Evolutionary conservation across 768 basidiomycete genomes (phyloP), one percentile per base, ranked within the genome.

Genomic region (Termitomyces sp.): DNA sequence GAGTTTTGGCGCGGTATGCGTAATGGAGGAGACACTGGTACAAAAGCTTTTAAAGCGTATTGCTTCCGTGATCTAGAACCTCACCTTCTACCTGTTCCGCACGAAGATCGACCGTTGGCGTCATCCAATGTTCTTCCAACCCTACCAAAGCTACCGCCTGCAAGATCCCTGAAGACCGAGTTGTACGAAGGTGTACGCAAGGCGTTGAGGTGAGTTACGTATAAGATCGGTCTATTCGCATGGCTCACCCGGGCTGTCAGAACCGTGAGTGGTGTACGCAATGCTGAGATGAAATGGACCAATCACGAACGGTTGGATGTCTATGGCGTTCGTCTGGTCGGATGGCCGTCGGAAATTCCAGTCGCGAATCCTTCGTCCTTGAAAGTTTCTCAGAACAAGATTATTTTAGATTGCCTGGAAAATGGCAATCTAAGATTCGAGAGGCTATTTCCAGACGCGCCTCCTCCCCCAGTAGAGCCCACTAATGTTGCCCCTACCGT

Each of bases 221-320:
- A 8, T 30, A n/a, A 30, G 43, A 28, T 47, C 45, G 37, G 26
- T 37, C 23, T 11, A 38, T 28, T n/a, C 12, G 3, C n/a, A 23
- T 28, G 35, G 26, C 37, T 51, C 26, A 30, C 38, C 38, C 45
- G 23, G 11, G 26, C 19, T 33, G 26, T 12, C 56, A 86, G 86
- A 66, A 64, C 74, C 4, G 76, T 74, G 7, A 83, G 82, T 60
- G 84, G 85, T 8, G 68, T 82, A 19, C 82, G 81, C 11, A 82
- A 75, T 53, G 85, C 86, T 21, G 86, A 88, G 62, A 88, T 88
- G 86, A 87, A 83, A 66, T 88, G 86, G 86, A 82, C 83, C 9
- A 86, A 85, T 64, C 85, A 79, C 50, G 78, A 81, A 26, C 75
- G 80, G 44, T 66, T 88, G 50, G 71, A 75, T 60, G 62, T 71